Evolutionary conservation across 352 stramenopile genomes (phyloP).

Genomic region (Phytopythium helicoides): DNA sequence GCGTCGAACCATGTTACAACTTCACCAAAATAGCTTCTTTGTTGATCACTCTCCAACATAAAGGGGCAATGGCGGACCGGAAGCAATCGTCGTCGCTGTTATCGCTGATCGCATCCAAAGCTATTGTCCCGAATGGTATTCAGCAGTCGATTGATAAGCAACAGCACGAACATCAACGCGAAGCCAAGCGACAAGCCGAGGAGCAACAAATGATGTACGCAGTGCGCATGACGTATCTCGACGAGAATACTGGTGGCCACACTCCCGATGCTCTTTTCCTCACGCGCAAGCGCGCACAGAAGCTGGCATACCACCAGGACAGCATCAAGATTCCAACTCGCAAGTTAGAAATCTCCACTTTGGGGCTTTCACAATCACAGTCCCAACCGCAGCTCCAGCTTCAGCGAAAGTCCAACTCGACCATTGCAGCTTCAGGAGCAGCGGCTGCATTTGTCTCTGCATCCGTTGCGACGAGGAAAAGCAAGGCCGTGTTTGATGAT

Average conservation of each 20-base stretch:
- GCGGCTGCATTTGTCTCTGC: constrained; percentile 8
- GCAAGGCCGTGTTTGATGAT: constrained; percentile 20
- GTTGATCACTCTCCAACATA: no score
- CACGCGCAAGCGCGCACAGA: constrained; percentile 75
- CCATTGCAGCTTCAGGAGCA: constrained; percentile 12
- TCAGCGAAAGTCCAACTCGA: constrained; percentile 15
- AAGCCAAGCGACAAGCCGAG: constrained; percentile 20
- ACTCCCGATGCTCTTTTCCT: constrained; percentile 67
- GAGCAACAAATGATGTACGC: constrained; percentile 78
- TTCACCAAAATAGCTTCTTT: no score
- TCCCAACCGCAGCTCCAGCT: constrained; percentile 1
- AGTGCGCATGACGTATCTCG: constrained; percentile 74
- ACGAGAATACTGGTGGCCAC: constrained; percentile 35
- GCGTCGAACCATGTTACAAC: not conserved
- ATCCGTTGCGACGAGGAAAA: constrained; percentile 37
- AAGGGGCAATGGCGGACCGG: not conserved
- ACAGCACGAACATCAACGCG: constrained; percentile 8
- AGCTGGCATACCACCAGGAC: constrained; percentile 52
- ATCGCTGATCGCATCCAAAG: constrained; percentile 28
- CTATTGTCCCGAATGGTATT: constrained; percentile 13
- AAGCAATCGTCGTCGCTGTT: constrained; percentile 20
- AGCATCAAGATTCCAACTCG: constrained; percentile 34
- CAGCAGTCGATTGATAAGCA: constrained; percentile 12
- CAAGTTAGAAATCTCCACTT: constrained; percentile 27
- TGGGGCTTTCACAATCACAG: not conserved